Conservation (phyloP, 2,329 filamentous ascomycete species). For the Hypoxylon sp. region DNA sequence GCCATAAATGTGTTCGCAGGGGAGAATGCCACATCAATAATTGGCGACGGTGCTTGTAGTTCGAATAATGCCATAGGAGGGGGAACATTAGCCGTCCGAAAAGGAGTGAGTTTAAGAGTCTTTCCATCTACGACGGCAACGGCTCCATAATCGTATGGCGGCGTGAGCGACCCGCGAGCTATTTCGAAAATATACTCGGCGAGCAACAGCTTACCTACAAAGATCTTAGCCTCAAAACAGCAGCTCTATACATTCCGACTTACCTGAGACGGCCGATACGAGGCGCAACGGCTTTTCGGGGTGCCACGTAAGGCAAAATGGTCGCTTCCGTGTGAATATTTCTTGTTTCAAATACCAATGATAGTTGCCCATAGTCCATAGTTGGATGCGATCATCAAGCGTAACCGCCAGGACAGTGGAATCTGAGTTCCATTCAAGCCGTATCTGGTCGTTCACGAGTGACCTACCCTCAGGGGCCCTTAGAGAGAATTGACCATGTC, state of each 20-base stretch:
- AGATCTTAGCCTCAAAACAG: slow-evolving; percentile 35
- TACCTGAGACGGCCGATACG: slow-evolving; percentile 67
- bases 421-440: slow-evolving; percentile 89
- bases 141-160: slow-evolving; percentile 82
- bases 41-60: slow-evolving; percentile 71
- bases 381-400: slow-evolving; percentile 80
- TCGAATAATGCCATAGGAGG: slow-evolving; percentile 93
- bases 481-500: slow-evolving; percentile 94
- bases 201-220: slow-evolving; percentile 65
- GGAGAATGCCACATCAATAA: slow-evolving; percentile 82
- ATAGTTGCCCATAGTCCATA: slow-evolving; percentile 98
- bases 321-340: slow-evolving; percentile 63
- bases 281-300: slow-evolving; percentile 84
- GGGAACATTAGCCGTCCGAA: slow-evolving; percentile 86
- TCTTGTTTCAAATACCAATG: slow-evolving; percentile 99
- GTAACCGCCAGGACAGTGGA: slow-evolving; percentile 91
- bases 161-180: slow-evolving; percentile 75
- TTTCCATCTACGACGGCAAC: slow-evolving; percentile 89
- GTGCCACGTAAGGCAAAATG: slow-evolving; percentile 77
- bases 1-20: slow-evolving; percentile 75
- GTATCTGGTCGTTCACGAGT: slow-evolving; percentile 70
- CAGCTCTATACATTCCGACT: slow-evolving; percentile 39
- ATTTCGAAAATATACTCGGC: slow-evolving; percentile 78
- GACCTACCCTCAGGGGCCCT: slow-evolving; percentile 73
- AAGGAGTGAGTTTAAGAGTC: slow-evolving; percentile 84